Evolutionary conservation across 441 rosid species (phyloP), one percentile per base, ranked within the genome.

Genomic region (Corymbia calophylla): DNA sequence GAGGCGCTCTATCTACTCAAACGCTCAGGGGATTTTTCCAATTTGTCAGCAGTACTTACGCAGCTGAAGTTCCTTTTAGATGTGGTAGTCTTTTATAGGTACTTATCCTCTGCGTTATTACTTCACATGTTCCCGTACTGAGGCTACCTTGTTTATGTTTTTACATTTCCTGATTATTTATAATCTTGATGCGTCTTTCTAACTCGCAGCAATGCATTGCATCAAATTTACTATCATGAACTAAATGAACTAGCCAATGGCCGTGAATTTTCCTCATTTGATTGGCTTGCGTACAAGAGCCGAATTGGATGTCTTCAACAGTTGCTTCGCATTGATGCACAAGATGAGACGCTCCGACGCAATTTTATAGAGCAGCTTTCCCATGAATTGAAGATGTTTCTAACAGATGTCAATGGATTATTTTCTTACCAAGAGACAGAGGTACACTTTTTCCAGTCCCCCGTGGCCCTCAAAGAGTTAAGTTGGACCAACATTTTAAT

Each of bases 71-170:
- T 97, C 90, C 94, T 96, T 86, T 93, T 93, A 29, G 97, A 96
- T 92, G 94, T 97, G 87, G 90, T 97, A 90, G 92, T 93, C 91
- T 95, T 95, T 91, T 96, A 97, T 91, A 93, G 98, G 99, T 97
- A 96, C 82, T 27, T 77, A 91, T 49, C 23, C 18, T 44, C 49
- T 77, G 9, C 62, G 64, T 68, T 51, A 87, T 91, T 90, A 68
- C 60, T 82, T 77, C 21, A 90, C 89, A 17, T 8, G 25, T 85
- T 91, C 48, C 87, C 55, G 7, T 53, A 48, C 44, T 6, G 3
- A 77, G 23, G 14, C 35, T 44, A 27, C 18, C 29, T 47, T 9
- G 14, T 49, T 27, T 87, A n/a, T 23, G 39, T 87, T 53, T 88
- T 39, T 55, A 25, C 80, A 49, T 85, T 39, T 89, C 89, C 54